These are phyloP conservation scores for Phyllosticta ampelicida DNA, from an alignment of 2,329 filamentous ascomycete species.

Conservation along the genomic window DNA sequence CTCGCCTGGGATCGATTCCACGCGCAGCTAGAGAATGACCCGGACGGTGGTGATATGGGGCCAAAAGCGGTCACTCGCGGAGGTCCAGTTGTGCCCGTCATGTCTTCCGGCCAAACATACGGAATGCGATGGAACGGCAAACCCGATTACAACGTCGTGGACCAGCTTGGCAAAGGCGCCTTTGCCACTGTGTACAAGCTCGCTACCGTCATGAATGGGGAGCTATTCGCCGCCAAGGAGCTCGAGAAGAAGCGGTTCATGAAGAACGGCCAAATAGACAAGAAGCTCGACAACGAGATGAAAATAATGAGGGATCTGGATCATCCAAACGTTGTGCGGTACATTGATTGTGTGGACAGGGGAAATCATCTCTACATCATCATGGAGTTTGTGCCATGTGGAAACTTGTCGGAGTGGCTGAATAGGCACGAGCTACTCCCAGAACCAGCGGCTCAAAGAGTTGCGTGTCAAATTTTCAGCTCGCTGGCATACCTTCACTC, in stretches of 20 bases:
- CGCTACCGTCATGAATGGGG: constrained; percentile 72
- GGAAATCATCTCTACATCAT: constrained; percentile 80
- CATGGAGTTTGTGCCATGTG: constrained; percentile 82
- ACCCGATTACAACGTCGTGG: constrained; percentile 70
- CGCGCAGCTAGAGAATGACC: background rate
- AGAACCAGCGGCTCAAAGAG: constrained; percentile 58
- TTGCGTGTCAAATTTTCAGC: constrained; percentile 66
- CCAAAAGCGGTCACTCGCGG: background rate
- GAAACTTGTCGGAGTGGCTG: constrained; percentile 72
- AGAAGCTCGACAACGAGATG: constrained; percentile 95
- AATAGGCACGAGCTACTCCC: constrained; percentile 48
- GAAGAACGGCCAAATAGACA: constrained; percentile 80
- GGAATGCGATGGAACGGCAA: constrained; percentile 76
- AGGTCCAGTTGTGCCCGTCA: background rate
- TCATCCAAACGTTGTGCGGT: constrained; percentile 85
- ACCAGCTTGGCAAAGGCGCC: constrained; percentile 78
- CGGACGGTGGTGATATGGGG: background rate
- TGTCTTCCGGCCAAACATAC: constrained; percentile 30
- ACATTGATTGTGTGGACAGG: constrained; percentile 79
- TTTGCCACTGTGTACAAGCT: constrained; percentile 92
- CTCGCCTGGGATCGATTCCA: background rate
- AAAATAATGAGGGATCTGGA: constrained; percentile 79
- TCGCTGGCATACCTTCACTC: constrained; percentile 79
- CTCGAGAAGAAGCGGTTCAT: constrained; percentile 87
- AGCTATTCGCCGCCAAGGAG: constrained; percentile 84